Evolutionary conservation across 768 basidiomycete genomes (phyloP).

Genomic region (Galerina sulciceps): DNA sequence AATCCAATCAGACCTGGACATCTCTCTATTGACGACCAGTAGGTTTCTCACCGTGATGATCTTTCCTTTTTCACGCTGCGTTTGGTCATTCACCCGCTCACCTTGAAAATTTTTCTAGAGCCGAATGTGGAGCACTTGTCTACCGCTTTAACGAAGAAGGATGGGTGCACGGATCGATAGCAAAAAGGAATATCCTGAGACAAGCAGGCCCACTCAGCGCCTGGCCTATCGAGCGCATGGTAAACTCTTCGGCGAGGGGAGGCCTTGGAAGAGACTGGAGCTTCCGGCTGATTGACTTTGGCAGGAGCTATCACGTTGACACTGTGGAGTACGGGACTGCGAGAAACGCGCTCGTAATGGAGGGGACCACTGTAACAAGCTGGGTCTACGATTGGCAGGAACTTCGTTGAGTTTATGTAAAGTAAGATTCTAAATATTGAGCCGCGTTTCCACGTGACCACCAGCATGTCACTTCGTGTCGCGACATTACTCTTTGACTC

Average conservation of each 20-base stretch:
- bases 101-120: conserved; percentile 17
- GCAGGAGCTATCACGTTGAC: conserved; percentile 19
- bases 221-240: conserved; percentile 11
- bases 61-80: neutral
- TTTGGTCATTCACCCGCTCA: neutral
- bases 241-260: conserved; percentile 7
- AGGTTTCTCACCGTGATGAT: no score
- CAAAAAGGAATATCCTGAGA: conserved; percentile 37
- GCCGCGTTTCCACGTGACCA: neutral
- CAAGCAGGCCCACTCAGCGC: conserved; percentile 35
- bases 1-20: conserved; percentile 21
- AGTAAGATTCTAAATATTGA: neutral
- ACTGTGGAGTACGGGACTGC: neutral
- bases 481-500: no score
- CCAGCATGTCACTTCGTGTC: neutral
- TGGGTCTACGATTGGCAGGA: conserved; percentile 7
- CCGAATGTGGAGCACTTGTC: conserved; percentile 42
- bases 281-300: conserved; percentile 45
- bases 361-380: neutral
- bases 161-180: conserved; percentile 40
- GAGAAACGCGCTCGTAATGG: neutral
- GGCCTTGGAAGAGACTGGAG: conserved; percentile 23
- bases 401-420: neutral
- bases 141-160: conserved; percentile 38
- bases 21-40: conserved; percentile 40